Percentiles rank a stretch among this genome's conserved stretches.
Evolutionary conservation across 2,329 filamentous ascomycete genomes (phyloP).

Genomic region (Verticillium albo-atrum): DNA sequence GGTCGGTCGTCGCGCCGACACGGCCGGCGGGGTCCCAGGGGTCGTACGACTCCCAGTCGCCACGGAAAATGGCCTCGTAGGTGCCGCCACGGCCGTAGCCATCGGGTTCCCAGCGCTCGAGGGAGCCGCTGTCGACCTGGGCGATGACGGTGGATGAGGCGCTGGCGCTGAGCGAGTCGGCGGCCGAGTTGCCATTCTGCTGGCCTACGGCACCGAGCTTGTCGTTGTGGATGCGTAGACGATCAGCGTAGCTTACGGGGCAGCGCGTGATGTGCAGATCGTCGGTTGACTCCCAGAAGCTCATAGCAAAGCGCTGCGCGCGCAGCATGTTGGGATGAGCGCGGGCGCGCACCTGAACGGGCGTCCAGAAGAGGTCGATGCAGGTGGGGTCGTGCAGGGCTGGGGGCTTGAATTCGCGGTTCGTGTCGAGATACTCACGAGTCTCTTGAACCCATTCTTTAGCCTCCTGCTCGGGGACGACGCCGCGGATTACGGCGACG

Average conservation of each 20-base stretch:
- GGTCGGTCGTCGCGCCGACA: constrained; percentile 58
- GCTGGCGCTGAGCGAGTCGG: constrained; percentile 35
- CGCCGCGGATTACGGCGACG: constrained; percentile 25
- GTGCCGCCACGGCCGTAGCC: constrained; percentile 56
- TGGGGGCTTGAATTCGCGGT: constrained; percentile 40
- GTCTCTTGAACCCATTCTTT: constrained; percentile 46
- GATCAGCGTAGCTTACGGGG: constrained; percentile 59
- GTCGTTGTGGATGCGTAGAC: constrained; percentile 45
- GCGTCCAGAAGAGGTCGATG: constrained; percentile 61
- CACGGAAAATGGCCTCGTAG: constrained; percentile 62
- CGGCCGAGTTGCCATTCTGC: constrained; percentile 30
- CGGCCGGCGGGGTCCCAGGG: constrained; percentile 68
- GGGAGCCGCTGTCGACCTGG: constrained; percentile 59
- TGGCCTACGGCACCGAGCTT: constrained; percentile 12
- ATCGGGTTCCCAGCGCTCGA: constrained; percentile 62
- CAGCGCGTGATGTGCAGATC: constrained; percentile 35
- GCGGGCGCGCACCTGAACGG: constrained; percentile 32
- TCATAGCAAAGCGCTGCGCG: constrained; percentile 43
- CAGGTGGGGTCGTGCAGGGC: constrained; percentile 61
- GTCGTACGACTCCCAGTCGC: constrained; percentile 71
- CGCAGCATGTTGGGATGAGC: constrained; percentile 33
- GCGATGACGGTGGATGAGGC: constrained; percentile 47
- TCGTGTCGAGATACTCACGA: constrained; percentile 47
- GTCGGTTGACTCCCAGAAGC: constrained; percentile 47
- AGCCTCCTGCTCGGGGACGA: constrained; percentile 21